Base-by-base conservation (phyloP, 2,329 filamentous ascomycete genomes). In the Pestalotiopsis sp. region DNA sequence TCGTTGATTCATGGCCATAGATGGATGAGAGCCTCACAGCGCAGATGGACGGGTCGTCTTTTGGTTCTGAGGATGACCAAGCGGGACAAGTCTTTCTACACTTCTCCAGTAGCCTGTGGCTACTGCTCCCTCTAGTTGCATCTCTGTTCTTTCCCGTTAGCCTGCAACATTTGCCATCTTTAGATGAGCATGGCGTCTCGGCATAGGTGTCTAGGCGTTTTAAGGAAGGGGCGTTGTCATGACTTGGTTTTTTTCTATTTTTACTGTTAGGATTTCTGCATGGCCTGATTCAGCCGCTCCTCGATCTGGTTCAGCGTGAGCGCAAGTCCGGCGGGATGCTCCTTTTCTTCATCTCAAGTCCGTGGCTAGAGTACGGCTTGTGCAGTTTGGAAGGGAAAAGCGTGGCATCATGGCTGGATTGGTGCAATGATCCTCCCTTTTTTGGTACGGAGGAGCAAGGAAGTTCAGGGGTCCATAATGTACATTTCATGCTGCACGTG, bases 1-100 rank as follows among this genome's bases (percentile, higher is more conserved):
- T 74, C 73, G 70, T 66, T 59, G 64, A 76, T 75, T 74, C 75
- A 67, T 68, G 72, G 73, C 31, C 31, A 69, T 72, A 72, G 69
- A 76, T 57, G 36, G 38, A 49, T 39, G 61, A 52, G 45, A 64
- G 61, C 27, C 61, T 64, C 61, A 31, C 49, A 64, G n/a, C 61
- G 14, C 38, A 64, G n/a, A 60, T 58, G 60, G 58, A 67, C 61
- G 39, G 64, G 36, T 17, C 39, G 27, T 63, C 71, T 70, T 70
- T 66, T 69, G 67, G 49, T 72, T 67, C 65, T 59, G 41, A 64
- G 56, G 68, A 68, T 61, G 49, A 64, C 60, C 31, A 60, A 45
- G 13, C 23, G 45, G 62, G 38, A 52, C 36, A 65, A 66, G 63
- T 52, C 56, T 57, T 52, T 68, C 62, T 66, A 36, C 66, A 63